These are phyloP conservation scores for Acarospora socialis DNA, from an alignment of 2,329 filamentous ascomycete species.

Conservation along the genomic window DNA sequence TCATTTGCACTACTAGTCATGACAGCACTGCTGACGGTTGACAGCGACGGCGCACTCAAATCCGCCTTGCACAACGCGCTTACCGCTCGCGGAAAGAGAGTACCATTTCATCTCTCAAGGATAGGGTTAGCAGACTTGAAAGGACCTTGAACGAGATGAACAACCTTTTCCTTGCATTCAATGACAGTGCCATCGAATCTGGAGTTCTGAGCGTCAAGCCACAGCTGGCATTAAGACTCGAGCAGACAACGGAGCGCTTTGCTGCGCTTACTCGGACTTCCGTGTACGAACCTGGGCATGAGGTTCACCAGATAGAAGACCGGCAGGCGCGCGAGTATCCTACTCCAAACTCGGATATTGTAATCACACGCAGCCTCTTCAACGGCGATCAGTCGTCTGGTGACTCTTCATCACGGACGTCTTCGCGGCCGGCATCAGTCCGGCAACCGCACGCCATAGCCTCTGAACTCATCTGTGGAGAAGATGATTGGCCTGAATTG, in stretches of 20 bases:
- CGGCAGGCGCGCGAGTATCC: too few relatives aligned
- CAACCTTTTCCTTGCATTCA: constrained; percentile 52
- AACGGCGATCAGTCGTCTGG: too few relatives aligned
- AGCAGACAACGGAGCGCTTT: constrained; percentile 43
- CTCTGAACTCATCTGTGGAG: too few relatives aligned
- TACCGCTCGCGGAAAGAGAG: constrained; percentile 77
- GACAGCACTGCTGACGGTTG: constrained; percentile 7
- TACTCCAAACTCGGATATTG: too few relatives aligned
- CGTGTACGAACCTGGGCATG: constrained; percentile 22
- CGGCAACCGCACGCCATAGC: too few relatives aligned
- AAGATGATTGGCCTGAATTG: too few relatives aligned
- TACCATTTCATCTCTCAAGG: constrained; percentile 59
- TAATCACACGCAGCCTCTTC: too few relatives aligned
- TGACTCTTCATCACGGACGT: too few relatives aligned
- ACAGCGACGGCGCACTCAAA: constrained; percentile 70
- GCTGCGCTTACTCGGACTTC: constrained; percentile 38
- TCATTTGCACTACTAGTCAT: too few relatives aligned
- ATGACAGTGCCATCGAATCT: constrained; percentile 44
- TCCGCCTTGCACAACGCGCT: constrained; percentile 70
- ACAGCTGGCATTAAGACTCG: constrained; percentile 43
- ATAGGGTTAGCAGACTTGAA: constrained; percentile 54
- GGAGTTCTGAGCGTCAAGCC: constrained; percentile 45
- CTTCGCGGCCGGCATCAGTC: too few relatives aligned
- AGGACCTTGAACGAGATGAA: constrained; percentile 60
- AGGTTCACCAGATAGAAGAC: too few relatives aligned